These are phyloP conservation scores for Hortaea werneckii DNA, from an alignment of 2,329 filamentous ascomycete species.

Conservation along the genomic window DNA sequence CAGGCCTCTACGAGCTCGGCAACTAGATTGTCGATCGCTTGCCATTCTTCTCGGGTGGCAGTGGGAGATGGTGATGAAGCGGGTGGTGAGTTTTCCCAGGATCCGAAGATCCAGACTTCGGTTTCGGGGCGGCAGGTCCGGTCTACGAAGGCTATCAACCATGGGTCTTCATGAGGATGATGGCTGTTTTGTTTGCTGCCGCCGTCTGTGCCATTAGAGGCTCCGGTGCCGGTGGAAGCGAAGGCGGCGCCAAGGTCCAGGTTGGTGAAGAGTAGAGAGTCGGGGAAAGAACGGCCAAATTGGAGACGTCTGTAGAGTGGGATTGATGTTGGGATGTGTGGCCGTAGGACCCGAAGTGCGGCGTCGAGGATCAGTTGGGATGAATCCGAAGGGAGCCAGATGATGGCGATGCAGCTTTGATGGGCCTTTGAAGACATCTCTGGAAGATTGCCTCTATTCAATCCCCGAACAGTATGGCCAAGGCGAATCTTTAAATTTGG, in stretches of 20 bases:
- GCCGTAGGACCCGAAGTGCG: slow-evolving; percentile 37
- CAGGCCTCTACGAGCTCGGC: slow-evolving; percentile 7
- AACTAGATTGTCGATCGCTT: slow-evolving; percentile 7
- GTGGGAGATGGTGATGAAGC: not conserved
- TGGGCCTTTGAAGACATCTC: too few species aligned
- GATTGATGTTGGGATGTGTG: slow-evolving; percentile 48
- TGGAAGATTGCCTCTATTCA: too few species aligned
- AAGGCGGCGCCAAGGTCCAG: not conserved
- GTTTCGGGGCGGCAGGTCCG: slow-evolving; percentile 52
- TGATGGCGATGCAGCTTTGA: too few species aligned
- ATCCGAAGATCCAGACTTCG: slow-evolving; percentile 51
- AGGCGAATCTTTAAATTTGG: too few species aligned
- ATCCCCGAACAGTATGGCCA: too few species aligned
- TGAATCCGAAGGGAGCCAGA: too few species aligned
- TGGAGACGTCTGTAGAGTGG: slow-evolving; percentile 54
- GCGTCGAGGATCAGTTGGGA: not conserved
- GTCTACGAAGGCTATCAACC: slow-evolving; percentile 53
- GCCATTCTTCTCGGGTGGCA: not conserved
- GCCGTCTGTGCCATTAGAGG: not conserved
- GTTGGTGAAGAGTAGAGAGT: slow-evolving; percentile 33
- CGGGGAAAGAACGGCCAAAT: slow-evolving; percentile 38
- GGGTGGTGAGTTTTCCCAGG: slow-evolving; percentile 14
- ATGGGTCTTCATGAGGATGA: slow-evolving; percentile 5
- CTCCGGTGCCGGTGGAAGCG: too few species aligned
- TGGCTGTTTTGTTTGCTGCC: not conserved